Conservation (phyloP, 495 filamentous ascomycete species). For the Pyrenula aspistea region DNA sequence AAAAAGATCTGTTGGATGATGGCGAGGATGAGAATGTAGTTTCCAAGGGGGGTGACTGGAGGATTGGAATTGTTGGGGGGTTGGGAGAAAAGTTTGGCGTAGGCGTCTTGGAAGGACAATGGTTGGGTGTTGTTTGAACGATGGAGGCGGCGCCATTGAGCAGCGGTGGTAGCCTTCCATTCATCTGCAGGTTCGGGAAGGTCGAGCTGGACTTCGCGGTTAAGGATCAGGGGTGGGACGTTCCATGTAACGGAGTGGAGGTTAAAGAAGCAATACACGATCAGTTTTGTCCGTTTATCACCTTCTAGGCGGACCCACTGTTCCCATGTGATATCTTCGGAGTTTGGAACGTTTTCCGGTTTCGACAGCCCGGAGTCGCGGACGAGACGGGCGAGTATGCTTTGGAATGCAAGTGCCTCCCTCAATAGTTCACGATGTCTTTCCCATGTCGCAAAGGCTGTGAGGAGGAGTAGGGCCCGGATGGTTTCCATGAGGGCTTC, state of each 20-base stretch:
- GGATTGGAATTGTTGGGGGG: slow-evolving; percentile 28
- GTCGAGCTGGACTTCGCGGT: slow-evolving; percentile 34
- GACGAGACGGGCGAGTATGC: slow-evolving; percentile 36
- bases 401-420: slow-evolving; percentile 37
- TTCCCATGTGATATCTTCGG: slow-evolving; percentile 32
- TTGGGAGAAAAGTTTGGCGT: slow-evolving; percentile 32
- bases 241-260: slow-evolving; percentile 43
- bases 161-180: slow-evolving; percentile 35
- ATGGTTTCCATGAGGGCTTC: slow-evolving; percentile 40
- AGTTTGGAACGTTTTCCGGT: slow-evolving; percentile 11
- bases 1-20: slow-evolving; percentile 43
- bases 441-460: slow-evolving; percentile 42
- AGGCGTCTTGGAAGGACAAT: slow-evolving; percentile 35
- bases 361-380: slow-evolving; percentile 34
- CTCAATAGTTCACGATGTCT: slow-evolving; percentile 34
- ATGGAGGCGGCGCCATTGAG: slow-evolving; percentile 30
- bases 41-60: slow-evolving; percentile 38
- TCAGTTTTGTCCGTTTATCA: slow-evolving; percentile 36
- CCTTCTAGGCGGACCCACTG: slow-evolving; percentile 37
- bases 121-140: slow-evolving; percentile 24
- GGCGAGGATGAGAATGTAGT: slow-evolving; percentile 42
- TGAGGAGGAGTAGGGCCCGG: slow-evolving; percentile 33
- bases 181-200: slow-evolving; percentile 38
- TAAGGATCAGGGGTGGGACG: slow-evolving; percentile 38
- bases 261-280: slow-evolving; percentile 44